A percentile compares a stretch with the other conserved stretches of the same genome.
phyloP scores from a whole-genome alignment of 495 filamentous ascomycete species.

The Immersiella caudata region DNA sequence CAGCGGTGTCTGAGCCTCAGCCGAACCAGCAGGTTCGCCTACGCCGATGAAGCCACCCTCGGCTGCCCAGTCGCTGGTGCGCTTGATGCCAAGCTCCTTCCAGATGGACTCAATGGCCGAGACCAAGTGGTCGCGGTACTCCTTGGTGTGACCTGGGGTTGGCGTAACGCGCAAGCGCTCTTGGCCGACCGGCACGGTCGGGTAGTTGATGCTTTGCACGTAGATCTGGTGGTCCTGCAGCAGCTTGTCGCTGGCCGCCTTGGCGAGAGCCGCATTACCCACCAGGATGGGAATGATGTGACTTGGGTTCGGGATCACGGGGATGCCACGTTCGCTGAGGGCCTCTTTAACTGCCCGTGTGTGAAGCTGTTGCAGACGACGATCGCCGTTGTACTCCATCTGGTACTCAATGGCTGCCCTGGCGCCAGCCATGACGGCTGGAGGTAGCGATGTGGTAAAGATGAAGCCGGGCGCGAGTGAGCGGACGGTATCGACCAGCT shows the following conservation, averaged over 20 bases:
- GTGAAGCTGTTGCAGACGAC: constrained; percentile 90
- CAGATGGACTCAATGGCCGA: constrained; percentile 84
- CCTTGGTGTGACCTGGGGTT: constrained; percentile 84
- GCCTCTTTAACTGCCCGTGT: constrained; percentile 87
- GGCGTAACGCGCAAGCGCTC: constrained; percentile 95
- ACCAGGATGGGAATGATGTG: constrained; percentile 96
- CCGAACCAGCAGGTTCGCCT: constrained; percentile 62
- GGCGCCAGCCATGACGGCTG: constrained; percentile 95
- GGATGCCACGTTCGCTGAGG: constrained; percentile 76
- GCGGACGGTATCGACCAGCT: constrained; percentile 91
- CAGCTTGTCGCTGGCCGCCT: constrained; percentile 83
- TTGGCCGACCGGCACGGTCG: constrained; percentile 93
- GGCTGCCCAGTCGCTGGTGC: constrained; percentile 85
- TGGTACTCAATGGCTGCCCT: constrained; percentile 92
- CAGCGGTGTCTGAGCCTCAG: constrained; percentile 60
- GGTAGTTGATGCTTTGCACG: constrained; percentile 98
- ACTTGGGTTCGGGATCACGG: constrained; percentile 96
- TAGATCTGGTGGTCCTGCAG: constrained; percentile 89
- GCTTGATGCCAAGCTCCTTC: constrained; percentile 84
- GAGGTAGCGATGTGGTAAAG: constrained; percentile 95
- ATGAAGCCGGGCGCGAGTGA: constrained; percentile 97
- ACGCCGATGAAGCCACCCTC: constrained; percentile 94
- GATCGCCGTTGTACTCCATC: constrained; percentile 74
- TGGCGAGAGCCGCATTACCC: constrained; percentile 91
- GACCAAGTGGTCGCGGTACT: constrained; percentile 84